Conservation (phyloP, 495 filamentous ascomycete genomes). For the Lasiosphaeriaceae sp. region DNA sequence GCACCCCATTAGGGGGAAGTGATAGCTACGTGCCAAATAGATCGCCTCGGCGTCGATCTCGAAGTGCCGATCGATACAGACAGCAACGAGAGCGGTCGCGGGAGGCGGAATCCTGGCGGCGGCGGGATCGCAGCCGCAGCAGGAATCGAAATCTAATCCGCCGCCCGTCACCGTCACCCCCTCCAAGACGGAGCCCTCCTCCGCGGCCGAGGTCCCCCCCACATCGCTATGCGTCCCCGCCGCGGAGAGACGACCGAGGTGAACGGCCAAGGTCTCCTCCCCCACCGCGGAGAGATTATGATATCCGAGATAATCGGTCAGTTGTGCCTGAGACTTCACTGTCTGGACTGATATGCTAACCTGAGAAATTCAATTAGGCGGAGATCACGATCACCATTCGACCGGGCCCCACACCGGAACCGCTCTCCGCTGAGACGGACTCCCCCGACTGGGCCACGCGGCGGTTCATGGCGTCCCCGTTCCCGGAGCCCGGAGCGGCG, state of each 20-base stretch:
- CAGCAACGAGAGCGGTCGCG: conserved; percentile 31
- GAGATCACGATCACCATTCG: conserved; percentile 45
- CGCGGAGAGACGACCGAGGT: conserved; percentile 34
- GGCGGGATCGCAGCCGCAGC: conserved; percentile 39
- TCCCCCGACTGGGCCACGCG: conserved; percentile 30
- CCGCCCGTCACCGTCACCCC: conserved; percentile 34
- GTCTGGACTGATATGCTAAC: too few relatives aligned
- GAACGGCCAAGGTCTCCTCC: conserved; percentile 24
- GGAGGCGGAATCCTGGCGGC: conserved; percentile 30
- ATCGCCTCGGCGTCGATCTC: conserved; percentile 32
- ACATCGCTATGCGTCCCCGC: conserved; percentile 39
- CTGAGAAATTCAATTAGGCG: conserved; percentile 14
- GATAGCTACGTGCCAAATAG: conserved; percentile 35
- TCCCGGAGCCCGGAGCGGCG: conserved; percentile 43
- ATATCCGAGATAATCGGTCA: conserved; percentile 23
- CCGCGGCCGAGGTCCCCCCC: conserved; percentile 21
- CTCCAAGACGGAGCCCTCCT: conserved; percentile 25
- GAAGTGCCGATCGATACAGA: conserved; percentile 30
- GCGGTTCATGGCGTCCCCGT: conserved; percentile 37
- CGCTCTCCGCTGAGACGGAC: conserved; percentile 37
- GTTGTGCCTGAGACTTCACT: background rate
- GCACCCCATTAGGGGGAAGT: conserved; percentile 27
- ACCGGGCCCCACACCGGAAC: conserved; percentile 29
- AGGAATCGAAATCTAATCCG: conserved; percentile 35
- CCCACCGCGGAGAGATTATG: conserved; percentile 23